Conservation (phyloP, 2,329 filamentous ascomycete species). For the Mariannaea elegans region DNA sequence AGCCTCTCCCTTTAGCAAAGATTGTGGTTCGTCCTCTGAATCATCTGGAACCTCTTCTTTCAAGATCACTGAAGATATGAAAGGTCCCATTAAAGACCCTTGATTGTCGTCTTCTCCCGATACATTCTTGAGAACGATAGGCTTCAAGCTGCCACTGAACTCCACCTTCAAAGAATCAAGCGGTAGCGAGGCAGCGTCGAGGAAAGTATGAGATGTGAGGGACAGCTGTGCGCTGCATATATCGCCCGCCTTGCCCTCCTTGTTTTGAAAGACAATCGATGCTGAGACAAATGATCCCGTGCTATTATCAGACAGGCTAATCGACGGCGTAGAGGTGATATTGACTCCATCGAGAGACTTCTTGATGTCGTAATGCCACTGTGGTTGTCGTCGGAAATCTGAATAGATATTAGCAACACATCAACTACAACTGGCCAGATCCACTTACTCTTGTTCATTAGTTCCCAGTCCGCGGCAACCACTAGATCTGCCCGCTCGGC, state of each 20-base stretch:
- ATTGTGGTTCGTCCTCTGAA: constrained; percentile 41
- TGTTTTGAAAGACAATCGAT: constrained; percentile 65
- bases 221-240: constrained; percentile 65
- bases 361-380: constrained; percentile 70
- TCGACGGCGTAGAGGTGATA: constrained; percentile 54
- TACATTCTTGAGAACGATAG: constrained; percentile 60
- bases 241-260: constrained; percentile 70
- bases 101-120: constrained; percentile 18
- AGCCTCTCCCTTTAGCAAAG: constrained; percentile 61
- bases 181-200: constrained; percentile 59
- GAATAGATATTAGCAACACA: constrained; percentile 19
- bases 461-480: constrained; percentile 71
- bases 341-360: constrained; percentile 63
- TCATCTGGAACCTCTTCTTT: constrained; percentile 42
- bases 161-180: constrained; percentile 62
- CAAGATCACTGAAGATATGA: constrained; percentile 42
- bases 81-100: constrained; percentile 13
- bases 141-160: constrained; percentile 67
- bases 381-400: constrained; percentile 63
- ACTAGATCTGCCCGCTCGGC: constrained; percentile 64
- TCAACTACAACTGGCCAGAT: not conserved
- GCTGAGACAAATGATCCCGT: constrained; percentile 63
- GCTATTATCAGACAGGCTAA: constrained; percentile 61
- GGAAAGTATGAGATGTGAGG: constrained; percentile 65
- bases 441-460: constrained; percentile 65